Evolutionary conservation across 2,329 filamentous ascomycete genomes (phyloP).

Genomic region (Venturia aucupariae): DNA sequence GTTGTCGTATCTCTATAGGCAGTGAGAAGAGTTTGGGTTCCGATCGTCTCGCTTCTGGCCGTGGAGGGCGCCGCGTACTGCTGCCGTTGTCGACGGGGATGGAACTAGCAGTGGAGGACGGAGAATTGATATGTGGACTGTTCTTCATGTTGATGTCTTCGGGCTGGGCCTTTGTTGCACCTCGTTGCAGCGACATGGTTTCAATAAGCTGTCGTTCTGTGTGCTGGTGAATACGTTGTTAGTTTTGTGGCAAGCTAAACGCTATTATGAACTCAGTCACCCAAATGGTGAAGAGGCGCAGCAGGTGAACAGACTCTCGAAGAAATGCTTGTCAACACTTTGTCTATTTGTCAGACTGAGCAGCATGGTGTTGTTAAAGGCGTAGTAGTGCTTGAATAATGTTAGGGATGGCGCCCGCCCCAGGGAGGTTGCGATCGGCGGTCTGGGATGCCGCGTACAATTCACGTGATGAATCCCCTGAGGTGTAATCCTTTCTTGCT

Average conservation of each 20-base stretch:
- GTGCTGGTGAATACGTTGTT: neutral
- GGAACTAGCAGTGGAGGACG: too few species aligned
- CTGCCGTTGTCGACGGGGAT: too few species aligned
- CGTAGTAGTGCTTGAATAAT: too few species aligned
- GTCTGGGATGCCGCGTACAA: too few species aligned
- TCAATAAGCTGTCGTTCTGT: too few species aligned
- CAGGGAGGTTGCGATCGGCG: too few species aligned
- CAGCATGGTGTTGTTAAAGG: neutral
- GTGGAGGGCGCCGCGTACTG: neutral
- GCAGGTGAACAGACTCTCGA: neutral
- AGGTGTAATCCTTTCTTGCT: too few species aligned
- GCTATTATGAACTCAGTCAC: neutral
- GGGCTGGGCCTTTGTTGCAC: neutral
- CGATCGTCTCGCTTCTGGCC: neutral
- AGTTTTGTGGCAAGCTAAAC: neutral
- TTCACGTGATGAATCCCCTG: too few species aligned
- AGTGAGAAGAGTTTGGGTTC: neutral
- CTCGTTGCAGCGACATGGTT: too few species aligned
- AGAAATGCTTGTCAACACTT: neutral
- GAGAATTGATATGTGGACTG: neutral
- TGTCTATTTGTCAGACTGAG: neutral
- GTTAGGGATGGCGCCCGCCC: neutral
- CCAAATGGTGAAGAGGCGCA: neutral
- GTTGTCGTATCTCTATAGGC: neutral
- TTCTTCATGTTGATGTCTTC: neutral